Conservation (phyloP, 139 green algal genomes). For the Desmodesmus armatus region DNA sequence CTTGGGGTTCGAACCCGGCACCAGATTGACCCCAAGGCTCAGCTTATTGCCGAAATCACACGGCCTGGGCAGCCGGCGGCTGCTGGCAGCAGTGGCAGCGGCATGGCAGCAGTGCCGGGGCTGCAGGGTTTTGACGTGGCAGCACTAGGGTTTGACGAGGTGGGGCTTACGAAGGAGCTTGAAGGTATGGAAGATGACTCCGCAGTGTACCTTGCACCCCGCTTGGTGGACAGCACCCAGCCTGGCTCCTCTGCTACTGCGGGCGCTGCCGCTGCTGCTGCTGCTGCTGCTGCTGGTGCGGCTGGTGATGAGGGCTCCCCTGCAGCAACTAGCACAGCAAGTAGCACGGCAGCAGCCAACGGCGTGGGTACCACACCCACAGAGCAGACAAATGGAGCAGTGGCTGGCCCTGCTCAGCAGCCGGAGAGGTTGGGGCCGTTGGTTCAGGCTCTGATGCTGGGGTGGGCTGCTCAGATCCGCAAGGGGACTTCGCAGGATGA, state of each 20-base stretch:
- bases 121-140: constrained; percentile 15
- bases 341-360: not conserved
- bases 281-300: too few relatives aligned
- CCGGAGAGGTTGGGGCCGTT: constrained; percentile 45
- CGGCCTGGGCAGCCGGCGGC: not conserved
- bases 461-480: constrained; percentile 64
- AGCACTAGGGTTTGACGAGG: constrained; percentile 25
- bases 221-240: constrained; percentile 55
- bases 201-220: constrained; percentile 68
- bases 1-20: constrained; percentile 89
- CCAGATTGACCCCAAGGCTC: constrained; percentile 87
- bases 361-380: not conserved
- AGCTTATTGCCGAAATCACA: constrained; percentile 71
- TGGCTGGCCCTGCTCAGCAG: not conserved
- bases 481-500: constrained; percentile 72
- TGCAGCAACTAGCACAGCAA: not conserved
- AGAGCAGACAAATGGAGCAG: not conserved
- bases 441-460: constrained; percentile 86
- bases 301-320: too few relatives aligned
- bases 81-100: constrained; percentile 3
- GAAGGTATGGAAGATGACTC: constrained; percentile 59
- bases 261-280: not conserved
- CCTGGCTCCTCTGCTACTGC: not conserved
- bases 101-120: not conserved
- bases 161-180: constrained; percentile 34